These are phyloP conservation scores for Alternaria rosae DNA, from an alignment of 2,329 filamentous ascomycete genomes.

Conservation along the genomic window DNA sequence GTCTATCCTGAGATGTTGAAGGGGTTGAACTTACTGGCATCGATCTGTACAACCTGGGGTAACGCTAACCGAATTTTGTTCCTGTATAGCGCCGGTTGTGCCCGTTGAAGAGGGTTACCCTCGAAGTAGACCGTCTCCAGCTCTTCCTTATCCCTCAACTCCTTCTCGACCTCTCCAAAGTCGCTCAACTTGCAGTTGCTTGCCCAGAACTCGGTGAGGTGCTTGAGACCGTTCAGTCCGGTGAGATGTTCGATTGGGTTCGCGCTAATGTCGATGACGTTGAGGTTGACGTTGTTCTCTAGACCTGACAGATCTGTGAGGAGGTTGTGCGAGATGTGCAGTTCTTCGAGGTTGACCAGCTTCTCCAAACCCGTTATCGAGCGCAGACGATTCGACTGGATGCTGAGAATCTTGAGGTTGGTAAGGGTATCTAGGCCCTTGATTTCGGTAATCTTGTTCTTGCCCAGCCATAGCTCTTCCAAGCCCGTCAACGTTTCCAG, in stretches of 20 bases:
- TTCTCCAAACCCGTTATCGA: slow-evolving; percentile 77
- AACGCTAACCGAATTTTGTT: slow-evolving; percentile 91
- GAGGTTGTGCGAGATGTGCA: slow-evolving; percentile 96
- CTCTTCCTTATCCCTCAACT: slow-evolving; percentile 78
- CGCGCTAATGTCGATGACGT: slow-evolving; percentile 86
- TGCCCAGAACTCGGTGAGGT: slow-evolving; percentile 92
- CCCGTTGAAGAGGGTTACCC: slow-evolving; percentile 85
- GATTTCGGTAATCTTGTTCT: slow-evolving; percentile 93
- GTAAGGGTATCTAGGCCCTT: slow-evolving; percentile 75
- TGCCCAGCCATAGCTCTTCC: slow-evolving; percentile 92
- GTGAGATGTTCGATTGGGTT: slow-evolving; percentile 81
- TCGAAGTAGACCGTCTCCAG: slow-evolving; percentile 95
- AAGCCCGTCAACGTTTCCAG: slow-evolving; percentile 78
- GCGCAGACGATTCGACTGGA: slow-evolving; percentile 92
- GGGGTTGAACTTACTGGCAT: slow-evolving; percentile 79
- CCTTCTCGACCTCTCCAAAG: slow-evolving; percentile 82
- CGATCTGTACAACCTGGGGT: slow-evolving; percentile 90
- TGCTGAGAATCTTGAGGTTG: slow-evolving; percentile 85
- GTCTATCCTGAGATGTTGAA: not conserved
- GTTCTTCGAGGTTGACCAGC: slow-evolving; percentile 81
- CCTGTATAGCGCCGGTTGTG: slow-evolving; percentile 82
- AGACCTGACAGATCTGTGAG: slow-evolving; percentile 79
- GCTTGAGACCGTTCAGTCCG: slow-evolving; percentile 71
- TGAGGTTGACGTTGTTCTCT: slow-evolving; percentile 58
- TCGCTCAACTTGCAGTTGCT: slow-evolving; percentile 83